Percentiles rank a stretch among this genome's conserved stretches.
Evolutionary conservation across 352 stramenopile species (phyloP).

Genomic region (Blastocystis sp.): DNA sequence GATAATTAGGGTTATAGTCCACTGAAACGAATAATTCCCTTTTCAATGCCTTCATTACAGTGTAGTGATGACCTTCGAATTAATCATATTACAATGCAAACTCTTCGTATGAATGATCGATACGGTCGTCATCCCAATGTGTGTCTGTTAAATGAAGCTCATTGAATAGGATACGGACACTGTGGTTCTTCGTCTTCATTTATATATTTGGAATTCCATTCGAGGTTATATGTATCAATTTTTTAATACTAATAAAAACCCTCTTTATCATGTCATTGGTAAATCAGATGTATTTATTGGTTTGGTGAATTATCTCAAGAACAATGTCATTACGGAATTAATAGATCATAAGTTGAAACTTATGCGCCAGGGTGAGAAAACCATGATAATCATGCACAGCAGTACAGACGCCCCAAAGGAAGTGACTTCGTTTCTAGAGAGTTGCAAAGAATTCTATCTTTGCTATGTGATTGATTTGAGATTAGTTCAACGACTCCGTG

Average conservation of each 20-base stretch:
- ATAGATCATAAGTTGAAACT: slow-evolving; percentile 60
- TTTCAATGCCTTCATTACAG: slow-evolving; percentile 37
- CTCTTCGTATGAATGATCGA: slow-evolving; percentile 45
- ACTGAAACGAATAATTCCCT: slow-evolving; percentile 34
- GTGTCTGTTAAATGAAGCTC: neutral
- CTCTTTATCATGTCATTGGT: slow-evolving; percentile 33
- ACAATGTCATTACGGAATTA: slow-evolving; percentile 42
- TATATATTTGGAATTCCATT: slow-evolving; percentile 64
- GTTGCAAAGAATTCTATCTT: slow-evolving; percentile 35
- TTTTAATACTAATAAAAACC: slow-evolving; percentile 41
- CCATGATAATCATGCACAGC: slow-evolving; percentile 59
- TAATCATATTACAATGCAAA: slow-evolving; percentile 65
- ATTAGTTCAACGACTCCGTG: neutral
- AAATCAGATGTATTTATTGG: neutral
- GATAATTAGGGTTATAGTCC: slow-evolving; percentile 17
- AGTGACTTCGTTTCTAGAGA: slow-evolving; percentile 5
- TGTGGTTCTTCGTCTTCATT: neutral
- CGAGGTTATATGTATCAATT: slow-evolving; percentile 64
- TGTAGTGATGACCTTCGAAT: slow-evolving; percentile 47
- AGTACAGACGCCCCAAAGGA: slow-evolving; percentile 17
- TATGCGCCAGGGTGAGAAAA: slow-evolving; percentile 58
- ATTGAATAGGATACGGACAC: slow-evolving; percentile 30
- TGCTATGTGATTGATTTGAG: slow-evolving; percentile 56
- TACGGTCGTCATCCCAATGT: slow-evolving; percentile 1
- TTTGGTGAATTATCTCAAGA: neutral